Evolutionary conservation across 768 basidiomycete species (phyloP).

Genomic region (Lactifluus piperatus): DNA sequence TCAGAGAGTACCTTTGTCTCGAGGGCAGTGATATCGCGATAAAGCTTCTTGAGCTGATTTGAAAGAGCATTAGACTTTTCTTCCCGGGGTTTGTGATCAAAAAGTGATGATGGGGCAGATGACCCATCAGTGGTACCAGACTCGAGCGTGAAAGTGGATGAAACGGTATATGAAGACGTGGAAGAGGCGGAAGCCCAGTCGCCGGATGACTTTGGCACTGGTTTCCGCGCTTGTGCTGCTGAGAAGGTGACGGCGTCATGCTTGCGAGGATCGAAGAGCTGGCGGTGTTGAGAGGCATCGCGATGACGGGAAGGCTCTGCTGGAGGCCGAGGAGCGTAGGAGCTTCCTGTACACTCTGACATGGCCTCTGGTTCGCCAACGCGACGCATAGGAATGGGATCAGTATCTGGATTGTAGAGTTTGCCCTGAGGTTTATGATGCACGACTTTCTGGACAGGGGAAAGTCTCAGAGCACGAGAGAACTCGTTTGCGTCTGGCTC

Average conservation of each 20-base stretch:
- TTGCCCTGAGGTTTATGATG: constrained; percentile 33
- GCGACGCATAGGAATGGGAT: constrained; percentile 49
- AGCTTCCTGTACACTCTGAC: constrained; percentile 49
- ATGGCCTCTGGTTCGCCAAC: constrained; percentile 58
- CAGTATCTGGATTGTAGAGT: constrained; percentile 66
- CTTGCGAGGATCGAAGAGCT: constrained; percentile 82
- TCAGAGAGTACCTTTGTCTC: constrained; percentile 67
- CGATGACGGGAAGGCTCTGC: constrained; percentile 28
- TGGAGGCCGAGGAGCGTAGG: constrained; percentile 35
- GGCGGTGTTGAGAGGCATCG: constrained; percentile 34
- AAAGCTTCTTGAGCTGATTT: constrained; percentile 68
- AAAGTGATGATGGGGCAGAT: constrained; percentile 60
- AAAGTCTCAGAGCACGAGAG: constrained; percentile 61
- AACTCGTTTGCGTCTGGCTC: constrained; percentile 70
- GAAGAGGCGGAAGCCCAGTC: constrained; percentile 72
- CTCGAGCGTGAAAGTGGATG: constrained; percentile 64
- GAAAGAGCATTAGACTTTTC: constrained; percentile 63
- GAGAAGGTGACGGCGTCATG: constrained; percentile 88
- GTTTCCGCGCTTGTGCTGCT: constrained; percentile 43
- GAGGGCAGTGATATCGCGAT: constrained; percentile 71
- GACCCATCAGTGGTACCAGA: constrained; percentile 69
- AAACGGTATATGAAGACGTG: constrained; percentile 63
- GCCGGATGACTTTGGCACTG: constrained; percentile 50
- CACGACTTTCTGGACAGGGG: constrained; percentile 33
- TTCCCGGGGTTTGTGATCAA: constrained; percentile 43